phyloP scores from a whole-genome alignment of 108 stramenopile genomes.

The Skeletonema marinoi region DNA sequence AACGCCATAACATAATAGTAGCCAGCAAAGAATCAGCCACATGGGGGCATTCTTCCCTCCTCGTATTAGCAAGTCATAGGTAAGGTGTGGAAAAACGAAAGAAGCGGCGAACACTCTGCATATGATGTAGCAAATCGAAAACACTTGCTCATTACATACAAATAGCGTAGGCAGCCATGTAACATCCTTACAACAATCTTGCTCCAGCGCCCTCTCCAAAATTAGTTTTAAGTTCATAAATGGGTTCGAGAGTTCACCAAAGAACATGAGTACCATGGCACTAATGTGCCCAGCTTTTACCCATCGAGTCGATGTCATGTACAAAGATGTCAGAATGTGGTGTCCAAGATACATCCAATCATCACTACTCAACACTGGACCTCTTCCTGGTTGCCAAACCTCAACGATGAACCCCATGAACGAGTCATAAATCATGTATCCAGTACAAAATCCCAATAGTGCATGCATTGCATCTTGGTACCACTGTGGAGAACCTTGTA shows the following conservation, averaged over 20 bases:
- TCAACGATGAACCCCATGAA: slow-evolving; percentile 36
- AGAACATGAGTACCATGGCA: slow-evolving; percentile 40
- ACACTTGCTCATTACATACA: slow-evolving; percentile 20
- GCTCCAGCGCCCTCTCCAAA: slow-evolving; percentile 22
- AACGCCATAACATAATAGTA: slow-evolving; percentile 37
- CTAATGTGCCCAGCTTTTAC: slow-evolving; percentile 34
- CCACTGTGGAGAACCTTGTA: slow-evolving; percentile 32
- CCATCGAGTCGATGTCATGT: slow-evolving; percentile 35
- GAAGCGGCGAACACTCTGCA: slow-evolving; percentile 34
- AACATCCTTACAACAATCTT: slow-evolving; percentile 9
- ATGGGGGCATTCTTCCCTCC: slow-evolving; percentile 36
- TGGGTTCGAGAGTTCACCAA: slow-evolving; percentile 38
- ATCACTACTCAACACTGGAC: slow-evolving; percentile 30
- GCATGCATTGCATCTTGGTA: slow-evolving; percentile 37
- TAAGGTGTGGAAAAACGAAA: slow-evolving; percentile 8
- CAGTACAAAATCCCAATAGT: slow-evolving; percentile 41
- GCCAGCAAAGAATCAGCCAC: slow-evolving; percentile 33
- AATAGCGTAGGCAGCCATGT: slow-evolving; percentile 20
- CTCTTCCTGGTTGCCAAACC: slow-evolving; percentile 34
- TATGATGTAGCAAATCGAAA: slow-evolving; percentile 15
- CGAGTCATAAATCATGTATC: slow-evolving; percentile 51
- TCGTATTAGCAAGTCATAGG: slow-evolving; percentile 35
- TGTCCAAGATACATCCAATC: slow-evolving; percentile 43
- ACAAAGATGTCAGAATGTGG: slow-evolving; percentile 27
- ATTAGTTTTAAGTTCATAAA: slow-evolving; percentile 37